Evolutionary conservation across 805 yeast genomes (phyloP).

Genomic region (Saccharomycopsis lassenensis): DNA sequence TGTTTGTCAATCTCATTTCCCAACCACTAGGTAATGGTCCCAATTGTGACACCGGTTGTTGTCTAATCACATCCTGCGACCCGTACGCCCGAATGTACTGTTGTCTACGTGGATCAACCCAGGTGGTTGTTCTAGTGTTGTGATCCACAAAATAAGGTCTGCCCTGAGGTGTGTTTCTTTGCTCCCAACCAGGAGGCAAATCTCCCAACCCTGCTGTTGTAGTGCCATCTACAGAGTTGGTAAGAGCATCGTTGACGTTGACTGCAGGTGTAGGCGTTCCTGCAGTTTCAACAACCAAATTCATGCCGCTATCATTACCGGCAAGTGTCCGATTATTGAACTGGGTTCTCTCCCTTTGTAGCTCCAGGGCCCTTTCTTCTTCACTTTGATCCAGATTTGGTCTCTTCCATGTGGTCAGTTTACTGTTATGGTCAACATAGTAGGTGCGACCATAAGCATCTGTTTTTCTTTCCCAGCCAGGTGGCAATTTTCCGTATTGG

Average conservation of each 20-base stretch:
- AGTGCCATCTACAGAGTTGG: slow-evolving; percentile 61
- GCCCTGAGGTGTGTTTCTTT: slow-evolving; percentile 95
- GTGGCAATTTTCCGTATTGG: slow-evolving; percentile 90
- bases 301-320: slow-evolving; percentile 29
- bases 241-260: slow-evolving; percentile 48
- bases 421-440: slow-evolving; percentile 94
- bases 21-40: slow-evolving; percentile 98
- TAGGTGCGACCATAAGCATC: slow-evolving; percentile 96
- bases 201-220: slow-evolving; percentile 96
- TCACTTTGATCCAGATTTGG: slow-evolving; percentile 80
- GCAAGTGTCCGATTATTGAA: slow-evolving; percentile 26
- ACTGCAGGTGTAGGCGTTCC: slow-evolving; percentile 29
- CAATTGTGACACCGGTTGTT: slow-evolving; percentile 93
- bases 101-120: slow-evolving; percentile 99
- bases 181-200: slow-evolving; percentile 98
- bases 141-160: slow-evolving; percentile 98
- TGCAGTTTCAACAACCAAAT: slow-evolving; percentile 31
- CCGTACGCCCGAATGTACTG: slow-evolving; percentile 96
- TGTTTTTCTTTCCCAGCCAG: slow-evolving; percentile 98
- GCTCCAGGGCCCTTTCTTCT: slow-evolving; percentile 40
- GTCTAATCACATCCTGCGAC: slow-evolving; percentile 77
- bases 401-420: slow-evolving; percentile 98
- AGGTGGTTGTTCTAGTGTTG: slow-evolving; percentile 97
- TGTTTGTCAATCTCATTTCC: slow-evolving; percentile 99
- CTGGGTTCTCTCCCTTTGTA: slow-evolving; percentile 44